phyloP scores from a whole-genome alignment of 2,329 filamentous ascomycete genomes.

The Botrytis sinoallii region DNA sequence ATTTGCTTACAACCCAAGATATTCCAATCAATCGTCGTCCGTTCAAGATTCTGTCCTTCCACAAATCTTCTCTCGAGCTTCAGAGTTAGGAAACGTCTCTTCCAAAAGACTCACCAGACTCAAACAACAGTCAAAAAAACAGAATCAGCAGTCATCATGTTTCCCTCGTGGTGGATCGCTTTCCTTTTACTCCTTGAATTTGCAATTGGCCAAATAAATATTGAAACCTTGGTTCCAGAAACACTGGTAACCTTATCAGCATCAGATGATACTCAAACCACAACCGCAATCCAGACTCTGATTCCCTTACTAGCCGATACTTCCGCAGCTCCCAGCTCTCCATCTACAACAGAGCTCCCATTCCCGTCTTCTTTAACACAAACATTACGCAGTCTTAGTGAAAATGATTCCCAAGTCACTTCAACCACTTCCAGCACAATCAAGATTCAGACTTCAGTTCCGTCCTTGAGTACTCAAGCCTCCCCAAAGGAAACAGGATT shows the following conservation, averaged over 20 bases:
- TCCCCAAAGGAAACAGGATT: not conserved
- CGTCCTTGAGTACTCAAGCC: not conserved
- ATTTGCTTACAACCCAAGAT: not conserved
- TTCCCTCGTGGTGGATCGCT: not conserved
- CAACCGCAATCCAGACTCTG: not conserved
- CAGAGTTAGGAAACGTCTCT: not conserved
- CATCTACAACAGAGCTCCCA: not conserved
- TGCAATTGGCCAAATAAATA: not conserved
- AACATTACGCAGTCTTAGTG: not conserved
- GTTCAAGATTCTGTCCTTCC: not conserved
- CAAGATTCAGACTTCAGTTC: not conserved
- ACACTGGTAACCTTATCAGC: not conserved
- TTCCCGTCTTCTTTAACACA: not conserved
- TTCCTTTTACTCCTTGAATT: not conserved
- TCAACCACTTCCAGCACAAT: not conserved
- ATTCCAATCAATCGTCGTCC: not conserved
- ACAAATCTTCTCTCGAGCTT: not conserved
- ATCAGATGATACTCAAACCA: not conserved
- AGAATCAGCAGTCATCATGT: not conserved
- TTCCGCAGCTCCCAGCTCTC: no score
- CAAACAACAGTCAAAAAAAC: not conserved
- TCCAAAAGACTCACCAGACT: not conserved
- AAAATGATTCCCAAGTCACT: not conserved
- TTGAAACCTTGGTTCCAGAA: not conserved
- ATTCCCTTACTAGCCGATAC: not conserved